Evolutionary conservation across 768 basidiomycete genomes (phyloP).

Genomic region (Candolleomyces eurysporus): DNA sequence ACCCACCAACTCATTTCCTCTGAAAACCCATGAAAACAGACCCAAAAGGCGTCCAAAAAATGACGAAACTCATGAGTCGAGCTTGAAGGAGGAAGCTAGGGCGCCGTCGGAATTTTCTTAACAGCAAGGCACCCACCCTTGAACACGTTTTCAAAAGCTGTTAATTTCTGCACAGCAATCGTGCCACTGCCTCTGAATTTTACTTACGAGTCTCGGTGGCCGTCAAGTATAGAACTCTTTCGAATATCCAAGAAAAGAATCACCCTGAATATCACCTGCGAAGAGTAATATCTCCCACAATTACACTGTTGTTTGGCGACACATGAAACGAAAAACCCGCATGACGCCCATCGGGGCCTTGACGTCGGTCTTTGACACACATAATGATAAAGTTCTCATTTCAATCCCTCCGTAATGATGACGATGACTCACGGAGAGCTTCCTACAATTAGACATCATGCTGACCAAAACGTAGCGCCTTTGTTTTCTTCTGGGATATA

Average conservation of each 20-base stretch:
- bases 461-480: background rate
- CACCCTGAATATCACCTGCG: background rate
- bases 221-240: too few species aligned
- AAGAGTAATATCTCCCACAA: background rate
- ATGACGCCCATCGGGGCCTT: background rate
- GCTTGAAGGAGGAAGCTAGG: background rate
- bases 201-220: too few species aligned
- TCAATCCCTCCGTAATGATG: background rate
- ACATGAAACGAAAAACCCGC: background rate
- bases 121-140: background rate
- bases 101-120: background rate
- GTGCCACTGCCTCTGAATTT: background rate
- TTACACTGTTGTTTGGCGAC: background rate
- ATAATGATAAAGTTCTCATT: conserved; percentile 2
- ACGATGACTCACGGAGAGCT: background rate
- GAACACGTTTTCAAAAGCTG: conserved; percentile 7
- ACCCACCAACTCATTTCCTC: background rate
- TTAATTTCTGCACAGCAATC: conserved; percentile 4
- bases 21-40: background rate
- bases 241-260: too few species aligned
- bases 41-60: background rate
- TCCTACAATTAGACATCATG: background rate
- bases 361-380: conserved; percentile 7
- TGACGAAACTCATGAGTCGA: background rate
- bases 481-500: conserved; percentile 1